Conservation (phyloP, 2,329 filamentous ascomycete genomes). For the Colletotrichum liriopes region DNA sequence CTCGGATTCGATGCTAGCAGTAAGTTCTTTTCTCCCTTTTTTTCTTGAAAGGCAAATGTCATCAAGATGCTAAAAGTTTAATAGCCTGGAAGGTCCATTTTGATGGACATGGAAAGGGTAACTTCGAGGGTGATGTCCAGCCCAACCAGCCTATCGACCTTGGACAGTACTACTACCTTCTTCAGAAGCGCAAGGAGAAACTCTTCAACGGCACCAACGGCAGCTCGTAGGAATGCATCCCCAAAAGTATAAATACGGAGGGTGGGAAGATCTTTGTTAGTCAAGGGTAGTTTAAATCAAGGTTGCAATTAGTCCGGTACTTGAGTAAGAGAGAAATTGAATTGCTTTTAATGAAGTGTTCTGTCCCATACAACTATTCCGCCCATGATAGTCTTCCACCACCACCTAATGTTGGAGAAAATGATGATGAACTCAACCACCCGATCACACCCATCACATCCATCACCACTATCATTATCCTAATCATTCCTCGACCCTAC, state of each 20-base stretch:
- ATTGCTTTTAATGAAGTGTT: neutral
- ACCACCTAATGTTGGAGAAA: too few relatives aligned
- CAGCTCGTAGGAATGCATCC: neutral
- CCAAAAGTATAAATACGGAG: neutral
- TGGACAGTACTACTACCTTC: constrained; percentile 54
- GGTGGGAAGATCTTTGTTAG: neutral
- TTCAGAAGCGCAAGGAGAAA: constrained; percentile 53
- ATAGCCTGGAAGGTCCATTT: constrained; percentile 58
- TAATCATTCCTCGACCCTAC: too few relatives aligned
- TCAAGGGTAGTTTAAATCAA: neutral
- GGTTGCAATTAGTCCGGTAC: neutral
- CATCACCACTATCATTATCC: too few relatives aligned
- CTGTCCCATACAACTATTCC: too few relatives aligned
- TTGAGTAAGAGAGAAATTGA: neutral
- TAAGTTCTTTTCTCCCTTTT: constrained; percentile 50
- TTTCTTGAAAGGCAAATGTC: neutral
- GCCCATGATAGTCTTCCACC: too few relatives aligned
- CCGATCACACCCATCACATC: too few relatives aligned
- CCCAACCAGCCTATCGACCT: constrained; percentile 42
- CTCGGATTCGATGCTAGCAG: constrained; percentile 62
- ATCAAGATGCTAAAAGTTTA: constrained; percentile 45
- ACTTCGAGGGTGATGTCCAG: constrained; percentile 50
- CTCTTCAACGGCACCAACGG: constrained; percentile 6
- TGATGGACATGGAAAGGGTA: constrained; percentile 55
- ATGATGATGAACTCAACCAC: too few relatives aligned